Percentiles rank a stretch among this genome's conserved stretches.
These are phyloP conservation scores for Trichocomaceae sp. DNA, from an alignment of 2,329 filamentous ascomycete species.

Conservation along the genomic window DNA sequence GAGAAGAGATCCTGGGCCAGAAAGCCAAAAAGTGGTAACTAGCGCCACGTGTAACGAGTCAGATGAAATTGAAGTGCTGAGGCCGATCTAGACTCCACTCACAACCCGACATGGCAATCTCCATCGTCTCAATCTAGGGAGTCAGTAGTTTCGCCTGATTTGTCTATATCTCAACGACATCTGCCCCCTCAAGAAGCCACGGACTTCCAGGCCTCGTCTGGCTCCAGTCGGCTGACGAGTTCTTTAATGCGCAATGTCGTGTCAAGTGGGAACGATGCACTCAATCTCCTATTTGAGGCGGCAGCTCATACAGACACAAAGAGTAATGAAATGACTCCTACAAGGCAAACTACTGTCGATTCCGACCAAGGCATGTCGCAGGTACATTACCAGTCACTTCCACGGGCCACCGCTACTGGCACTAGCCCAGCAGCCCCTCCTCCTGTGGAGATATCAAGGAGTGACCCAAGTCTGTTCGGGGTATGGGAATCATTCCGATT, in stretches of 20 bases:
- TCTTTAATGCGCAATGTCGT: slow-evolving; percentile 42
- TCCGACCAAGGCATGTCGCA: slow-evolving; percentile 5
- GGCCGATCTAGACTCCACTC: background rate
- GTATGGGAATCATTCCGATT: slow-evolving; percentile 46
- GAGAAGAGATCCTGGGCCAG: slow-evolving; percentile 38
- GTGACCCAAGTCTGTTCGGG: slow-evolving; percentile 28
- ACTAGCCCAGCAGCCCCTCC: slow-evolving; percentile 14
- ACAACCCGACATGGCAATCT: slow-evolving; percentile 6
- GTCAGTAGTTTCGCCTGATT: background rate
- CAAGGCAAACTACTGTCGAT: slow-evolving; percentile 11
- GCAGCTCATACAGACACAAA: slow-evolving; percentile 27
- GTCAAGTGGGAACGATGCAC: slow-evolving; percentile 45
- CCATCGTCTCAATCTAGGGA: slow-evolving; percentile 10
- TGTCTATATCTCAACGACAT: background rate
- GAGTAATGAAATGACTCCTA: slow-evolving; percentile 15
- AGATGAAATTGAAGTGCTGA: background rate
- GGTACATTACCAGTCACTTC: slow-evolving; percentile 1
- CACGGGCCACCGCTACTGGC: slow-evolving; percentile 7
- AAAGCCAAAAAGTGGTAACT: slow-evolving; percentile 27
- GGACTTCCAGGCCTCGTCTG: slow-evolving; percentile 12
- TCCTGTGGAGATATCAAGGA: slow-evolving; percentile 15
- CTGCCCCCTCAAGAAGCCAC: background rate
- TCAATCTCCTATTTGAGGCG: slow-evolving; percentile 46
- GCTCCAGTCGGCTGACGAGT: slow-evolving; percentile 20
- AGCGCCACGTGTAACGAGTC: background rate